Conservation (phyloP, 1,139 yeast species). For the Geotrichum candidum region DNA sequence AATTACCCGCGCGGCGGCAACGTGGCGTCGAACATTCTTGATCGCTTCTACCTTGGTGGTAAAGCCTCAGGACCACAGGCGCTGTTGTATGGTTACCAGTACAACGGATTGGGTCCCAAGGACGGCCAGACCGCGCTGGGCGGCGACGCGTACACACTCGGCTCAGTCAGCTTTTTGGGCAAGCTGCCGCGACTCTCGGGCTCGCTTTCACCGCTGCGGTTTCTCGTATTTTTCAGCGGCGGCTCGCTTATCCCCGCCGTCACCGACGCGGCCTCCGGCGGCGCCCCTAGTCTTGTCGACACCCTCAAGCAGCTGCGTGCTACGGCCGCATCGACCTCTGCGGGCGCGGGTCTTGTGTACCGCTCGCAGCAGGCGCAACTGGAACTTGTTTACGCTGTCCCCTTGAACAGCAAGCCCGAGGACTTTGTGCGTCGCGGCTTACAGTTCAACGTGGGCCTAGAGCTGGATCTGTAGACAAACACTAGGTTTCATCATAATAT, state of each 20-base stretch:
- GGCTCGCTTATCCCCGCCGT: constrained; percentile 12
- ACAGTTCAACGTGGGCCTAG: not conserved
- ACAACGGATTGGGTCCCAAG: constrained; percentile 74
- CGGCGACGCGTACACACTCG: constrained; percentile 45
- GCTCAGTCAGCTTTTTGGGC: constrained; percentile 16
- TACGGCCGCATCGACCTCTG: constrained; percentile 9
- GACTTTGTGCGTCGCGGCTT: not conserved
- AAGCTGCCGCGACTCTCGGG: constrained; percentile 17
- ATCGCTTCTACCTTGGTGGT: constrained; percentile 52
- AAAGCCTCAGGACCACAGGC: constrained; percentile 47
- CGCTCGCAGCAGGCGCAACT: constrained; percentile 11
- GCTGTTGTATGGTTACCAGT: constrained; percentile 51
- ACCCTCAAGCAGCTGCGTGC: not conserved
- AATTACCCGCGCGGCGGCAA: constrained; percentile 15
- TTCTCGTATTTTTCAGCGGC: constrained; percentile 19
- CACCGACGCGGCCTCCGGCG: not conserved
- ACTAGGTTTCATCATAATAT: no score
- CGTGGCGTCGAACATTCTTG: constrained; percentile 30
- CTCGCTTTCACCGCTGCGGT: constrained; percentile 18
- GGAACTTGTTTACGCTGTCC: constrained; percentile 15
- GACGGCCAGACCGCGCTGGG: constrained; percentile 49
- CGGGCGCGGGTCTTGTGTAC: constrained; percentile 22
- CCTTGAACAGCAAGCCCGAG: constrained; percentile 1
- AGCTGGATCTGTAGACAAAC: not conserved
- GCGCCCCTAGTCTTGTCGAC: not conserved